Percentiles rank a stretch among this genome's conserved stretches.
phyloP scores from a whole-genome alignment of 2,329 filamentous ascomycete genomes.

The Akanthomyces dipterigenus region DNA sequence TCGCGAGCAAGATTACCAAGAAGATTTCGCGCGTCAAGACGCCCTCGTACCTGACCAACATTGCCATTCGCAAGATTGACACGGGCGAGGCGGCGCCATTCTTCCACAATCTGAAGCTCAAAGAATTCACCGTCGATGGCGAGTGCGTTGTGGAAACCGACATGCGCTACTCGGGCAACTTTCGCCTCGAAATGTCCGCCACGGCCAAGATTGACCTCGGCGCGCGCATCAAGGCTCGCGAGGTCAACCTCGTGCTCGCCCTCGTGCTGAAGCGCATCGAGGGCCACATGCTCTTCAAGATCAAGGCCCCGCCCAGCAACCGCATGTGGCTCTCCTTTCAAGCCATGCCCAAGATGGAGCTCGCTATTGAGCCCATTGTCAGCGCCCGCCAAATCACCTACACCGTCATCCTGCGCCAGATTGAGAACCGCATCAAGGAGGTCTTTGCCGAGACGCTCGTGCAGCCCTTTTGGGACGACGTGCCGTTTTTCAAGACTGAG shows the following conservation, averaged over 20 bases:
- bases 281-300: constrained; percentile 75
- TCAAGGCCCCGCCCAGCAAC: constrained; percentile 94
- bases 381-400: constrained; percentile 95
- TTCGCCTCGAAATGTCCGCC: constrained; percentile 84
- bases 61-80: constrained; percentile 75
- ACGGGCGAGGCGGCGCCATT: constrained; percentile 82
- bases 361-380: constrained; percentile 92
- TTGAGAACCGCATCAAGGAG: constrained; percentile 91
- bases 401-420: constrained; percentile 81
- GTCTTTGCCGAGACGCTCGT: constrained; percentile 90
- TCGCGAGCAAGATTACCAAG: constrained; percentile 83
- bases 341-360: constrained; percentile 86
- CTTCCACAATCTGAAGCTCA: constrained; percentile 81
- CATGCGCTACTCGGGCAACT: constrained; percentile 81
- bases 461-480: constrained; percentile 91
- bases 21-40: constrained; percentile 94
- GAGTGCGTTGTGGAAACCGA: constrained; percentile 84
- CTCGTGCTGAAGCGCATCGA: constrained; percentile 79
- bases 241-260: constrained; percentile 83
- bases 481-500: constrained; percentile 80
- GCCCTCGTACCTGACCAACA: constrained; percentile 79
- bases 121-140: constrained; percentile 84
- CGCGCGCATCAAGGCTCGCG: constrained; percentile 77
- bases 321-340: constrained; percentile 95
- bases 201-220: constrained; percentile 89